Conservation (phyloP, 179 eudicot species). For the Silene vulgaris region DNA sequence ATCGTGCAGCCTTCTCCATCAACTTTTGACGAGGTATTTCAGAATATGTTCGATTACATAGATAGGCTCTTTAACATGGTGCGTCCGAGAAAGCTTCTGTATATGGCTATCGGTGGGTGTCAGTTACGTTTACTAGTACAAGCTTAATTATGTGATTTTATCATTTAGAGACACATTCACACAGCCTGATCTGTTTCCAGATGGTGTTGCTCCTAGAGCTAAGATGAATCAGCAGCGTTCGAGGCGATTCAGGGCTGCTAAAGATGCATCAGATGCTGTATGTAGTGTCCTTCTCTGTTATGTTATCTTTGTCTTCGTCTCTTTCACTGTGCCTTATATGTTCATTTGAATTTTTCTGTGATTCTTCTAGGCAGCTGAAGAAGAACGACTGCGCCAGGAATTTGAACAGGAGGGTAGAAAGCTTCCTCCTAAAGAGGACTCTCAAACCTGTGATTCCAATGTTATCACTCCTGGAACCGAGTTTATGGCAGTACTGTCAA, state of each 20-base stretch:
- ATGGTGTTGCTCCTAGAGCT: conserved; percentile 98
- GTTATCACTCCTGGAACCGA: conserved; percentile 92
- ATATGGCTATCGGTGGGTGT: conserved; percentile 91
- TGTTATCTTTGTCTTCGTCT: not conserved
- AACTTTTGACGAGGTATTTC: conserved; percentile 80
- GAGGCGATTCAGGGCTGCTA: conserved; percentile 93
- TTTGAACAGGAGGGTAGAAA: conserved; percentile 84
- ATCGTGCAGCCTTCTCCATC: conserved; percentile 77
- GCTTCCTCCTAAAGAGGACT: conserved; percentile 68
- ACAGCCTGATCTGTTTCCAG: conserved; percentile 31
- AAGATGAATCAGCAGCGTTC: conserved; percentile 98
- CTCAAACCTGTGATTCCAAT: conserved; percentile 77
- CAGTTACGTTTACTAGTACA: not conserved
- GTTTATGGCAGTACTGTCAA: conserved; percentile 79
- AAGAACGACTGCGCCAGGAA: conserved; percentile 68
- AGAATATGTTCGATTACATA: conserved; percentile 77
- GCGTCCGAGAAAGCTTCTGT: conserved; percentile 84
- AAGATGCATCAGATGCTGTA: conserved; percentile 93
- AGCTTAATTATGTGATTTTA: not conserved
- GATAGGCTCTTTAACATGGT: conserved; percentile 90
- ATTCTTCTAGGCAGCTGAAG: conserved; percentile 69
- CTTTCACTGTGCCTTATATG: not conserved
- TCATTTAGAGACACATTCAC: not conserved
- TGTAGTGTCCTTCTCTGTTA: conserved; percentile 20
- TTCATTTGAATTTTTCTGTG: conserved; percentile 5